Evolutionary conservation across 2,329 filamentous ascomycete genomes (phyloP).

Genomic region (Clonostachys byssicola): DNA sequence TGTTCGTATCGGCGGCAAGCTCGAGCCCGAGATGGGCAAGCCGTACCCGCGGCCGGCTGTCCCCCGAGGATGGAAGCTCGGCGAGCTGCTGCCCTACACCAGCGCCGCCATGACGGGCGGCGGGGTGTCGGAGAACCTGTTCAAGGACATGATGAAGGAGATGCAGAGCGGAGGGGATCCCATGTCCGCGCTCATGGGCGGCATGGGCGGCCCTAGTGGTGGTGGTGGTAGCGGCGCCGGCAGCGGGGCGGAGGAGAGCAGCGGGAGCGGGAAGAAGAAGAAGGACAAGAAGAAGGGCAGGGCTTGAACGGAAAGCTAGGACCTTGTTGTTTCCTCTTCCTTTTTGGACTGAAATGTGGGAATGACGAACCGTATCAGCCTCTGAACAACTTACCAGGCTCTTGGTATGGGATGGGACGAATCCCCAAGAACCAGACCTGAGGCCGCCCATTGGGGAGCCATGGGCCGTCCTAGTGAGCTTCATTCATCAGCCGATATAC

Average conservation of each 20-base stretch:
- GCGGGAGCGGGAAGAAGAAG: conserved; percentile 28
- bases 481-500: too few relatives aligned
- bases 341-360: too few relatives aligned
- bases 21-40: conserved; percentile 56
- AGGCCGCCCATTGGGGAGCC: too few relatives aligned
- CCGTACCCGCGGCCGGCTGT: conserved; percentile 69
- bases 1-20: conserved; percentile 69
- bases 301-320: conserved; percentile 12
- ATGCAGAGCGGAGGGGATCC: conserved; percentile 58
- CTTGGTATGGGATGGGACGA: neutral
- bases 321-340: too few relatives aligned
- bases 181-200: conserved; percentile 37
- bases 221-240: conserved; percentile 9
- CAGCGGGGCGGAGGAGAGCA: conserved; percentile 15
- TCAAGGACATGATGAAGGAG: conserved; percentile 96
- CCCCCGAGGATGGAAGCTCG: conserved; percentile 89
- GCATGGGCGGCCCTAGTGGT: conserved; percentile 19
- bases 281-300: conserved; percentile 49
- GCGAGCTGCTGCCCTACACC: conserved; percentile 77
- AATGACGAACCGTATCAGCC: too few relatives aligned
- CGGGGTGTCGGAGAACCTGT: conserved; percentile 88
- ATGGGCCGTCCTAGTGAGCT: too few relatives aligned
- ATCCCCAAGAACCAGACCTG: too few relatives aligned
- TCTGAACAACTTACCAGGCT: too few relatives aligned
- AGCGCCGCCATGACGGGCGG: conserved; percentile 88